Evolutionary conservation across 1,284 basidiomycete species (phyloP).

Genomic region (Microbotryomycetes sp.): DNA sequence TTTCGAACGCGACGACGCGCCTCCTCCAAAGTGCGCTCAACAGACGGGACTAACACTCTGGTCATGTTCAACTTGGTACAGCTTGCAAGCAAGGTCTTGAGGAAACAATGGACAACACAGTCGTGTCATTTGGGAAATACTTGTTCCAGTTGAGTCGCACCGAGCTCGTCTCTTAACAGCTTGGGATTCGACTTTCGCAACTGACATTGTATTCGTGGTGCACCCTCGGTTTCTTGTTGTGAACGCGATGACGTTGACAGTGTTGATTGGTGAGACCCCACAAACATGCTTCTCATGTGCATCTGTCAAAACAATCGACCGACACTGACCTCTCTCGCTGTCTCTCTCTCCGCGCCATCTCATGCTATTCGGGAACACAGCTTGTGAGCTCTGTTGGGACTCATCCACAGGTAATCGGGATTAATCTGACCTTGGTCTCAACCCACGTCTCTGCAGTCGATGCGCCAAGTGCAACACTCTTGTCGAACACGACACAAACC

Average conservation of each 20-base stretch:
- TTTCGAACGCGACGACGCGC: background rate
- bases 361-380: background rate
- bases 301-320: too few relatives aligned
- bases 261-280: slow-evolving; percentile 25
- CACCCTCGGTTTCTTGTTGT: background rate
- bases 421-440: too few relatives aligned
- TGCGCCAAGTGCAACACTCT: slow-evolving; percentile 51
- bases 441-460: slow-evolving; percentile 31
- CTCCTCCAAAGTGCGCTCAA: background rate
- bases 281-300: background rate
- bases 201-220: background rate
- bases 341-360: background rate
- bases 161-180: background rate
- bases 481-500: slow-evolving; percentile 78
- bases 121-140: slow-evolving; percentile 35
- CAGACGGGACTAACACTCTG: background rate
- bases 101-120: slow-evolving; percentile 32
- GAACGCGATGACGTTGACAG: background rate
- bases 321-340: background rate
- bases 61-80: background rate
- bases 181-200: background rate
- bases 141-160: slow-evolving; percentile 31
- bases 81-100: slow-evolving; percentile 32
- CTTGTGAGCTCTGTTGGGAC: background rate
- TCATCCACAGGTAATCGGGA: background rate